Conservation (phyloP, 305 asterid species). For the Fraxinus angustifolia region DNA sequence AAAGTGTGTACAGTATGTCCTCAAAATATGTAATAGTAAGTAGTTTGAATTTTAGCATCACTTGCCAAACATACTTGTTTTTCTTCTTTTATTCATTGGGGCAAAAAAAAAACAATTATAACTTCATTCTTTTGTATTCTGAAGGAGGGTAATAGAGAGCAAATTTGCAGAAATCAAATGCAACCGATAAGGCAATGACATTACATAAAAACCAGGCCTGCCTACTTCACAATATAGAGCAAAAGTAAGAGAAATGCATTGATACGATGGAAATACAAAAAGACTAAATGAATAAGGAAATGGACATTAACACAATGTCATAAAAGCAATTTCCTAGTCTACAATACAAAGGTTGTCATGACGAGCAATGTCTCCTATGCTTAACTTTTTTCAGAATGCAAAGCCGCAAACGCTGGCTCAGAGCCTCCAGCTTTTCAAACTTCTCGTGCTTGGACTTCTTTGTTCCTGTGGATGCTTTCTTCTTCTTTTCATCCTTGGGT, state of each 20-base stretch:
- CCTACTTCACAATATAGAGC: slow-evolving; percentile 14
- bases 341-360: slow-evolving; percentile 41
- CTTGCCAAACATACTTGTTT: not conserved
- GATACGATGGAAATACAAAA: not conserved
- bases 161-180: slow-evolving; percentile 16
- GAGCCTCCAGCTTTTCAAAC: slow-evolving; percentile 87
- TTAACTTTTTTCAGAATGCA: slow-evolving; percentile 80
- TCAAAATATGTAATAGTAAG: not conserved
- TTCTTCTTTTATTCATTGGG: not conserved
- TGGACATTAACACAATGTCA: slow-evolving; percentile 9
- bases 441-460: slow-evolving; percentile 78
- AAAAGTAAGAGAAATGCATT: not conserved
- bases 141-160: not conserved
- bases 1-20: not conserved
- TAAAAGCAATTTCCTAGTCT: slow-evolving; percentile 36
- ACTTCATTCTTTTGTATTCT: not conserved
- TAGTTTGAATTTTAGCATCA: not conserved
- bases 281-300: slow-evolving; percentile 1
- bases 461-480: slow-evolving; percentile 31
- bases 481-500: slow-evolving; percentile 42
- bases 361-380: slow-evolving; percentile 76
- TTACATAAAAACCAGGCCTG: slow-evolving; percentile 23
- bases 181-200: not conserved
- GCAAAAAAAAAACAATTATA: not conserved
- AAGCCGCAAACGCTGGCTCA: slow-evolving; percentile 81